These are phyloP conservation scores for Cutaneotrichosporon curvatum DNA, from an alignment of 1,284 basidiomycete species.

Conservation along the genomic window DNA sequence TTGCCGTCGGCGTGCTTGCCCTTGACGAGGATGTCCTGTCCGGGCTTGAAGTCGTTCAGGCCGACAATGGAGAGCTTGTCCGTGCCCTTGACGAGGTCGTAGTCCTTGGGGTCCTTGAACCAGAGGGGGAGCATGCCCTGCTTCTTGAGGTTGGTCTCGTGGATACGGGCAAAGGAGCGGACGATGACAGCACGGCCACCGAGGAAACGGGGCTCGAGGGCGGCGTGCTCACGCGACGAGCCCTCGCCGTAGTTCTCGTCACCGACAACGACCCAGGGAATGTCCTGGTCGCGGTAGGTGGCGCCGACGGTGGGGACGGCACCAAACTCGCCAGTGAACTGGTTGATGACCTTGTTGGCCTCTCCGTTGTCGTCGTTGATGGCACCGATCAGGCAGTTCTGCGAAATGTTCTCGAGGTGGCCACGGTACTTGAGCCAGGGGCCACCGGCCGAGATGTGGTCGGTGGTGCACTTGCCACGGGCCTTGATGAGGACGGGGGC, in stretches of 20 bases:
- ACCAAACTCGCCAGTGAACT: constrained; percentile 77
- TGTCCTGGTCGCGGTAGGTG: constrained; percentile 78
- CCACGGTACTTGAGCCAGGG: constrained; percentile 99
- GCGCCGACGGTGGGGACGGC: constrained; percentile 78
- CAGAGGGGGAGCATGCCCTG: constrained; percentile 60
- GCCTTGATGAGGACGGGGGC: constrained; percentile 97
- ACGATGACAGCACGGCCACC: constrained; percentile 93
- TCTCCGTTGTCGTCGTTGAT: constrained; percentile 93
- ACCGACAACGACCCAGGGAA: constrained; percentile 90
- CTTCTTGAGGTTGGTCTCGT: constrained; percentile 91
- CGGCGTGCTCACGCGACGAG: constrained; percentile 95
- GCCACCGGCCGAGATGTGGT: constrained; percentile 60
- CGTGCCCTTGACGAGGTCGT: constrained; percentile 74
- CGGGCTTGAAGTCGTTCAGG: constrained; percentile 73
- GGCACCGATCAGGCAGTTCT: constrained; percentile 95
- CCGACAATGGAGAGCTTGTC: constrained; percentile 81
- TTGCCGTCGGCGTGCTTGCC: constrained; percentile 75
- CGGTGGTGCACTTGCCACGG: constrained; percentile 90
- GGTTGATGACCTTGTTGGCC: constrained; percentile 93
- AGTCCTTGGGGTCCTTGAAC: constrained; percentile 80
- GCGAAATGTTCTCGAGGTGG: constrained; percentile 91
- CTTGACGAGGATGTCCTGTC: constrained; percentile 74
- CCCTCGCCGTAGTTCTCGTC: constrained; percentile 98
- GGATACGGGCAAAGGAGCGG: constrained; percentile 93
- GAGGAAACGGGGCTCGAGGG: constrained; percentile 93